Evolutionary conservation across 768 basidiomycete species (phyloP), one percentile per base, ranked within the genome.

Genomic region (Cystofilobasidium ferigula): DNA sequence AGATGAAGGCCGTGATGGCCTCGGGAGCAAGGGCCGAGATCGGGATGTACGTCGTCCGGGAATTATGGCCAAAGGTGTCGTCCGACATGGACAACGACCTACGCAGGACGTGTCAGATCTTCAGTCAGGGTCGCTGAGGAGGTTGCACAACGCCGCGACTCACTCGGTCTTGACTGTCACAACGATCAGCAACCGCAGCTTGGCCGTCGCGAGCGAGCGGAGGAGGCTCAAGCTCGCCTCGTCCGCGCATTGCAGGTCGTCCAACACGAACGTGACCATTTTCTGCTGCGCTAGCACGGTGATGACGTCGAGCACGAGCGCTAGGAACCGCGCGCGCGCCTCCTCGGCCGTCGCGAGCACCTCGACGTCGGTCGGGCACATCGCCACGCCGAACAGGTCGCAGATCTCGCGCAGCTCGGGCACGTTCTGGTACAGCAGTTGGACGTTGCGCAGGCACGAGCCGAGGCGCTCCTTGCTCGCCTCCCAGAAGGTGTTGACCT

Each of bases 241-340:
- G 72, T 86, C 84, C 12, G 86, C 86, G 70, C 86, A 85, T 67
- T 88, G 86, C 20, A 87, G 74, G 73, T 87, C 86, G 71, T 87
- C 86, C 51, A 86, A 77, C 70, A 69, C 67, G 59, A 88, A 74
- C 0, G 85, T 85, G 69, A 88, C 83, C 57, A 86, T 40, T 30
- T 85, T 78, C 9, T 84, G 86, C 72, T 87, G 85, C 0, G 86
- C 82, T 47, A 87, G 81, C 24, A 85, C 83, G 7, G 80, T 74
- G 70, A 87, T 86, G 36, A 87, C 85, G 71, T 81, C 83, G 73
- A 86, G 84, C 4, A 86, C 84, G 38, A 87, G 76, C 10, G 81
- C 81, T 72, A 87, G 85, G 70, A 88, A 88, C 43, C 86, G 77
- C 12, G 84, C 85, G 16, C 85, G 80, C 30, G 86, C 76, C 74